A percentile compares a stretch with the other conserved stretches of the same genome.
These are phyloP conservation scores for Porpolomopsis calyptriformis DNA, from an alignment of 768 basidiomycete species.

Conservation along the genomic window DNA sequence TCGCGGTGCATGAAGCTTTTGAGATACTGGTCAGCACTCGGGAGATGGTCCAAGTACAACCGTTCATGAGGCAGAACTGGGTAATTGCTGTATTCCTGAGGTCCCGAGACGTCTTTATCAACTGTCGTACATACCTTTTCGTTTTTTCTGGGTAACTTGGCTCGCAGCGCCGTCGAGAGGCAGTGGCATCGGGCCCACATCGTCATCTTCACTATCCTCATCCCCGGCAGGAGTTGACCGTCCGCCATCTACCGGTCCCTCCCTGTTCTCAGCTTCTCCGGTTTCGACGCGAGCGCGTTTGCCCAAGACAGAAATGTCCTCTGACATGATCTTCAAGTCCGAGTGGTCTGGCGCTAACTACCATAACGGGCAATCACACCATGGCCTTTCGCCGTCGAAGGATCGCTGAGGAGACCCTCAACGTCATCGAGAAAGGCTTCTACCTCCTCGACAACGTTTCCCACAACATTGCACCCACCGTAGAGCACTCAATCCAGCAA, in stretches of 20 bases:
- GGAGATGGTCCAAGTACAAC: conserved; percentile 86
- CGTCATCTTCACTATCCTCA: conserved; percentile 7
- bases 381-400: too few relatives aligned
- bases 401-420: conserved; percentile 44
- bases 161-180: conserved; percentile 32
- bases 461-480: conserved; percentile 19
- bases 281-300: conserved; percentile 31
- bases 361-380: not conserved
- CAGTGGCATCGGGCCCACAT: conserved; percentile 35
- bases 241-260: not conserved
- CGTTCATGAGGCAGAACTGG: conserved; percentile 89
- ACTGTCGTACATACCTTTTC: conserved; percentile 52
- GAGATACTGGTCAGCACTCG: conserved; percentile 86
- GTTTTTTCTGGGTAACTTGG: conserved; percentile 55
- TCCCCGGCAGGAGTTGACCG: not conserved
- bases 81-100: conserved; percentile 24
- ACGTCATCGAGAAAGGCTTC: conserved; percentile 37
- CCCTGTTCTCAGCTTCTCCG: conserved; percentile 7
- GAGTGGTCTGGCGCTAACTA: too few relatives aligned
- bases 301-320: conserved; percentile 30
- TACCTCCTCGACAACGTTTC: conserved; percentile 19
- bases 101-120: conserved; percentile 11
- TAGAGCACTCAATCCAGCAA: conserved; percentile 24
- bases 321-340: conserved; percentile 18
- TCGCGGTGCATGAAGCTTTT: conserved; percentile 99